Evolutionary conservation across 2,329 filamentous ascomycete species (phyloP).

Genomic region (Paradendryphiella salina): DNA sequence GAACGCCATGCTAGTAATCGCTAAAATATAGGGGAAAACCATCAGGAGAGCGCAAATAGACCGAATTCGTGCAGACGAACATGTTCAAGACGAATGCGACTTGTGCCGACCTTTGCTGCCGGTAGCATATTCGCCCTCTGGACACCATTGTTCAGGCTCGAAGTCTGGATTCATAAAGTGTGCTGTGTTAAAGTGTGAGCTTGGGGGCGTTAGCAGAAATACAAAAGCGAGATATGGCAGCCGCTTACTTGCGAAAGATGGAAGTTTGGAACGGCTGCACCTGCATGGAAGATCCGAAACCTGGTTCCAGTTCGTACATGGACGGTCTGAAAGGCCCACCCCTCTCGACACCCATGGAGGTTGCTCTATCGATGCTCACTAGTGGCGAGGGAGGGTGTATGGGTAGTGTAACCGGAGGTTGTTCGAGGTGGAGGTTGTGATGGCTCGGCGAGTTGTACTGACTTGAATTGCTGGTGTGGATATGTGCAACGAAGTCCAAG

Average conservation of each 20-base stretch:
- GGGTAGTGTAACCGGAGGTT: conserved; percentile 38
- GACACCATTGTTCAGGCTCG: conserved; percentile 57
- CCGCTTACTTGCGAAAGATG: conserved; percentile 54
- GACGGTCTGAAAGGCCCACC: conserved; percentile 53
- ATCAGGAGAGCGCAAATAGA: conserved; percentile 28
- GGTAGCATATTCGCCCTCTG: conserved; percentile 52
- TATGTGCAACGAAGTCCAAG: conserved; percentile 41
- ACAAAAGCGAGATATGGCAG: background rate
- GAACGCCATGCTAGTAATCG: conserved; percentile 46
- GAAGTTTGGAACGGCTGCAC: conserved; percentile 53
- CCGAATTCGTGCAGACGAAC: conserved; percentile 19
- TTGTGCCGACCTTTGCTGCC: conserved; percentile 46
- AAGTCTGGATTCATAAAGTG: conserved; percentile 58
- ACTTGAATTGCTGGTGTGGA: conserved; percentile 31
- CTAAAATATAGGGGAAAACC: conserved; percentile 41
- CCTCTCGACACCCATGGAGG: conserved; percentile 36
- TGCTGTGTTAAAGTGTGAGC: conserved; percentile 57
- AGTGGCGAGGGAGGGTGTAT: conserved; percentile 37
- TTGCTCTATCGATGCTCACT: conserved; percentile 37
- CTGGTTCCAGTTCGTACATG: conserved; percentile 51
- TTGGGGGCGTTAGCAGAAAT: conserved; percentile 30
- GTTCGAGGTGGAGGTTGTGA: conserved; percentile 41
- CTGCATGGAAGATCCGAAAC: conserved; percentile 45
- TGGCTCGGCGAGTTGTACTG: conserved; percentile 33
- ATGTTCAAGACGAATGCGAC: conserved; percentile 39